phyloP scores from a whole-genome alignment of 225 moss, liverwort and hornwort species.

The Lunularia cruciata region DNA sequence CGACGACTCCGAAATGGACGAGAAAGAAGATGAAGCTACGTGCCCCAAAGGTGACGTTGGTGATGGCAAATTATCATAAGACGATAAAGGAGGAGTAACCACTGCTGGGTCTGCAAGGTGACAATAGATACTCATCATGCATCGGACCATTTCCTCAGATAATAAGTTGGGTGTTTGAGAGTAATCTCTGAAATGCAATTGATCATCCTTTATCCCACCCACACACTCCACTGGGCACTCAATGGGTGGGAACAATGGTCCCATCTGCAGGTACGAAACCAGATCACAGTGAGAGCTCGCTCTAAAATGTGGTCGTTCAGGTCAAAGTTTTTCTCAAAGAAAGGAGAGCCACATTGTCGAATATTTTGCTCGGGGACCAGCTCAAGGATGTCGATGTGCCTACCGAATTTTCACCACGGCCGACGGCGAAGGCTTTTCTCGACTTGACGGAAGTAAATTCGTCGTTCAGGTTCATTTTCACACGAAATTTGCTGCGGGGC shows the following conservation, averaged over 20 bases:
- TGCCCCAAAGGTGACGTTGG: constrained; percentile 65
- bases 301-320: not conserved
- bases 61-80: constrained; percentile 45
- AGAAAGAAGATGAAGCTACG: constrained; percentile 48
- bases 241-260: constrained; percentile 16
- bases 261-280: constrained; percentile 33
- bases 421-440: constrained; percentile 7
- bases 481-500: constrained; percentile 29
- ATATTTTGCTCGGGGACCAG: not conserved
- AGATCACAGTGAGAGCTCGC: constrained; percentile 13
- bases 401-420: constrained; percentile 21
- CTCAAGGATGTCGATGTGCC: not conserved
- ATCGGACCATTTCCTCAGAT: constrained; percentile 85
- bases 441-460: constrained; percentile 8
- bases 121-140: constrained; percentile 82
- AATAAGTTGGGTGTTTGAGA: constrained; percentile 57
- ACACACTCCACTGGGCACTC: constrained; percentile 32
- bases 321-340: not conserved
- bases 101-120: constrained; percentile 68
- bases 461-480: constrained; percentile 34
- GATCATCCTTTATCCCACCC: constrained; percentile 20
- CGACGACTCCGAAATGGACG: constrained; percentile 67
- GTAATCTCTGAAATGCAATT: constrained; percentile 31
- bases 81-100: constrained; percentile 34
- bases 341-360: not conserved